Evolutionary conservation across 179 eudicot genomes (phyloP), one percentile per base, ranked within the genome.

Genomic region (Camellia oleifera): DNA sequence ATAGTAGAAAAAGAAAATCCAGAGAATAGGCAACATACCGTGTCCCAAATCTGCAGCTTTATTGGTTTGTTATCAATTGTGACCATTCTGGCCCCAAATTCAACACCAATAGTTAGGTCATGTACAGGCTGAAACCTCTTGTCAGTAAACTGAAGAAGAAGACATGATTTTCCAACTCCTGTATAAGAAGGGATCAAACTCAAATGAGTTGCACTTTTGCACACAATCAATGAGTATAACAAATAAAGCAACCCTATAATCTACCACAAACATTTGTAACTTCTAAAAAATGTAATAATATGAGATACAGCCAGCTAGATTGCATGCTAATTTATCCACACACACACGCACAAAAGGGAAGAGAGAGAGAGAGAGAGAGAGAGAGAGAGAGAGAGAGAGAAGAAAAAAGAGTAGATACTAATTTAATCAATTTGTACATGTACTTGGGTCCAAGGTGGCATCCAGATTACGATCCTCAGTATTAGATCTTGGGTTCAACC

Each of bases 91-190:
- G 88, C 88, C 69, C 88, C 88, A 83, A 85, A 85, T 79, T 85
- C 88, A 64, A 83, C 88, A 53, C 88, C 88, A 78, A 86, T 86
- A 71, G 86, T 86, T 63, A 86, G 84, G 79, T 86, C 88, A 81
- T 86, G 88, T 56, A 86, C 88, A 1, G 86, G 88, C 72, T 86
- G 88, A 77, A 86, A 86, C 69, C 88, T 79, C 72, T 85, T 85
- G 80, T 85, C 88, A 0, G 88, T 85, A 48, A 85, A 85, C 77
- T 85, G 88, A 23, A 86, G 81, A 78, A 86, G 88, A 80, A 86
- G 84, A 83, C 86, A 86, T 57, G 88, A 86, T 73, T 86, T 86
- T 58, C 88, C 88, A 62, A 86, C 88, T 26, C 88, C 88, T 86
- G 81, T 52, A 81, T 7, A 67, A 75, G n/a, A 68, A 73, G 58